Base-by-base conservation (phyloP, 768 basidiomycete species). In the Albatrellus ellisii region DNA sequence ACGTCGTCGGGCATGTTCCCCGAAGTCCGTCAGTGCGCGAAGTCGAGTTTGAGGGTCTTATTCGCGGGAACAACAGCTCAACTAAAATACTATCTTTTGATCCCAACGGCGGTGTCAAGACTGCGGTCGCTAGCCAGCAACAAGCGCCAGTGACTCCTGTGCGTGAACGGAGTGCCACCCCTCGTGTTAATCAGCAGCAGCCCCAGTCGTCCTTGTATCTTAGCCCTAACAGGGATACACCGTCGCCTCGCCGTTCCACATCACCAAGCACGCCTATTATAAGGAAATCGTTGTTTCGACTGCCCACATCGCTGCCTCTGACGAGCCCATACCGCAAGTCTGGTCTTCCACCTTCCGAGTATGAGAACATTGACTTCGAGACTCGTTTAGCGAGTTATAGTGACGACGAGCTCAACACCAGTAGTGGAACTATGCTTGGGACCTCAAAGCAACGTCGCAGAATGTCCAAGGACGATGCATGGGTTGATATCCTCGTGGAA, bases 401-500 rank as follows among this genome's bases (percentile, higher is more conserved):
- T 42, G 68, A 70, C 17, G 67, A 70, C 49, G 69, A 60, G 37
- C 28, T 48, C 28, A 53, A 50, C 2, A 34, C 33, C 25, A n/a
- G 45, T 12, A 38, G 46, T 8, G 26, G 37, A 10, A 42, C 6
- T 25, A 29, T 33, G 6, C 39, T 32, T 6, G 29, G 55, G 10
- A 46, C 52, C 31, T 63, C 72, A 59, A 64, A 65, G 53, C 57
- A 67, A 15, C 54, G 61, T 28, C 59, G 57, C 17, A 44, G 68
- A 37, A 59, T 69, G 27, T 66, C 68, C 15, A 64, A 59, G 50
- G 78, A 83, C 39, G 87, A 89, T 53, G 83, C 84, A 4, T 88
- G 87, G 85, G 84, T 89, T 31, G 87, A 89, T 59, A 89, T 89
- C 31, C 61, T 88, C 8, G 84, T 89, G 2, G 76, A 75, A 33